Evolutionary conservation across 2,329 filamentous ascomycete species (phyloP), one percentile per base, ranked within the genome.

Genomic region (Amauroascus niger): DNA sequence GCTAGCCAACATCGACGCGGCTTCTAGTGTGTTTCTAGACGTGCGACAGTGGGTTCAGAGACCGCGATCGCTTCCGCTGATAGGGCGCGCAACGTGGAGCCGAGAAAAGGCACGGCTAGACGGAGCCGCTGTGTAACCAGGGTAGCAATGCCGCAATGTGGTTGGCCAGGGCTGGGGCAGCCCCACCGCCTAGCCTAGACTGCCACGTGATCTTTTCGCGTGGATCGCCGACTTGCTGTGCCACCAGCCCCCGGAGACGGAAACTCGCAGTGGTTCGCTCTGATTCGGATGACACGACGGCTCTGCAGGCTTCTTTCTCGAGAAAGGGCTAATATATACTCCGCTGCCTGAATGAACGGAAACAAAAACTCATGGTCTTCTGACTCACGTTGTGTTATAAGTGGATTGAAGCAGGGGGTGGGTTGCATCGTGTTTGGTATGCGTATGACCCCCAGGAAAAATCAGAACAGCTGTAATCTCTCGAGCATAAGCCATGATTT

Each of bases 381-480:
- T 50, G 37, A 50, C 35, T 41, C 48, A 32, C 11, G 28, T n/a
- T 44, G 39, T 51, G 39, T 44, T 51, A 51, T 51, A 51, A 26
- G 49, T 41, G 35, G 37, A 32, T 50, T 50, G 48, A 33, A 35
- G 49, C 49, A 51, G 49, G 49, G 49, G 49, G 49, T 44, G 49
- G 49, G 49, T 51, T 51, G 49, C 49, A 51, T 51, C 39, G 49
- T 51, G 49, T 51, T 41, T 51, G 49, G 49, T 44, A 51, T 51
- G 49, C 49, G 49, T 41, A 51, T 51, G 49, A 51, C 49, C 49
- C 39, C 37, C 35, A 9, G 35, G 46, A n/a, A 39, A 50, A 40
- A 28, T 37, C 37, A 43, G 24, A 50, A 13, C 26, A 30, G 26
- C 9, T 18, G 48, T 43, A 50, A 50, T 50, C 20, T 50, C 49